Evolutionary conservation across 2,329 filamentous ascomycete species (phyloP).

Genomic region (Didymella exigua): DNA sequence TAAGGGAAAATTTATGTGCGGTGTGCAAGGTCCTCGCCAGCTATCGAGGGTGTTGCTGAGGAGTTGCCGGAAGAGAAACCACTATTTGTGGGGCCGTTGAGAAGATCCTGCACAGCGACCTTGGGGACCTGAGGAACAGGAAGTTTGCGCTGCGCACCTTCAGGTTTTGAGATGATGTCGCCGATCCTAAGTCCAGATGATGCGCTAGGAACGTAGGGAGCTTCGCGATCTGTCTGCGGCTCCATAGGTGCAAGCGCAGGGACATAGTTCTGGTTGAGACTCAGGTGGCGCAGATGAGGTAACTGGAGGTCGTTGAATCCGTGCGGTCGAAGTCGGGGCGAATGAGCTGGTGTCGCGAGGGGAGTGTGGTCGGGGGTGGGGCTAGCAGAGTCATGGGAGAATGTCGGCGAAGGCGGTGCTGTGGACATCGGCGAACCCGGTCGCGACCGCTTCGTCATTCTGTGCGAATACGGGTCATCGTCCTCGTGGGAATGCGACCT

Average conservation of each 20-base stretch:
- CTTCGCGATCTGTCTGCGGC: constrained; percentile 64
- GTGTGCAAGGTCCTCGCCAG: constrained; percentile 59
- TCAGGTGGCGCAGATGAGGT: constrained; percentile 79
- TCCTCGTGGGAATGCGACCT: constrained; percentile 84
- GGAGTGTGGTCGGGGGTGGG: constrained; percentile 98
- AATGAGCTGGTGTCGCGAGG: constrained; percentile 94
- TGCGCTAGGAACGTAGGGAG: constrained; percentile 63
- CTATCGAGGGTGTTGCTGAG: constrained; percentile 77
- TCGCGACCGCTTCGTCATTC: constrained; percentile 83
- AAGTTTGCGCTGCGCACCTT: constrained; percentile 86
- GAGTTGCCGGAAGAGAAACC: constrained; percentile 77
- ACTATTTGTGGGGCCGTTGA: constrained; percentile 62
- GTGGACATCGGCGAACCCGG: constrained; percentile 95
- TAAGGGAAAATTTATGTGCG: constrained; percentile 37
- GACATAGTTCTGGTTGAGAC: constrained; percentile 62
- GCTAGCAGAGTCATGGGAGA: constrained; percentile 93
- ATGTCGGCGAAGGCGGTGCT: constrained; percentile 92
- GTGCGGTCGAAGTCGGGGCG: constrained; percentile 83
- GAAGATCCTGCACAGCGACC: constrained; percentile 82
- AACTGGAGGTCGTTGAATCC: constrained; percentile 75
- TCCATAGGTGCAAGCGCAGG: constrained; percentile 75
- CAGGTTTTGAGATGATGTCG: constrained; percentile 89
- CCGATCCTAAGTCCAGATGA: constrained; percentile 76
- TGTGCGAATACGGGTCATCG: constrained; percentile 77
- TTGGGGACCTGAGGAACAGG: constrained; percentile 91